Percentiles rank a stretch among this genome's conserved stretches.
Evolutionary conservation across 805 yeast species (phyloP).

Genomic region (Myxozyma lipomycoides): DNA sequence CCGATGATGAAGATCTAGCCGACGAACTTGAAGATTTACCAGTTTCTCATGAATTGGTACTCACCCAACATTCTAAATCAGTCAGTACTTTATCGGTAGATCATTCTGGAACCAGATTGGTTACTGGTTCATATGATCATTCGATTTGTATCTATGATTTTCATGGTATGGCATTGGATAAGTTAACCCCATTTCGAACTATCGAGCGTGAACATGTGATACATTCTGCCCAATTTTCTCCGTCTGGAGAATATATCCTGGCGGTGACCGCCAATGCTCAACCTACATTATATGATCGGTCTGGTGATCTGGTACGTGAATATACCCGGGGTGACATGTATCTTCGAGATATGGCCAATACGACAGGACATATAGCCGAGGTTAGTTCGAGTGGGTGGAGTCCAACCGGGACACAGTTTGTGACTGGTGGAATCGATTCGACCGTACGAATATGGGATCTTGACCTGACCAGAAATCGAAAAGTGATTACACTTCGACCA

Average conservation of each 20-base stretch:
- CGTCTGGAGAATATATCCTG: slow-evolving; percentile 29
- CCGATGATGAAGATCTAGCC: slow-evolving; percentile 30
- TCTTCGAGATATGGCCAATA: slow-evolving; percentile 37
- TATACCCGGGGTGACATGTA: slow-evolving; percentile 39
- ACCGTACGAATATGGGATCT: slow-evolving; percentile 41
- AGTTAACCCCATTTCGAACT: slow-evolving; percentile 29
- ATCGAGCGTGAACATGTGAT: slow-evolving; percentile 33
- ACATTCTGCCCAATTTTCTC: slow-evolving; percentile 27
- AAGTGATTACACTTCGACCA: slow-evolving; percentile 33
- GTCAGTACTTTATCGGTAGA: slow-evolving; percentile 31
- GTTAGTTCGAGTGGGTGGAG: slow-evolving; percentile 36
- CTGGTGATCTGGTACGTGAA: slow-evolving; percentile 32
- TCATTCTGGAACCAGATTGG: slow-evolving; percentile 33
- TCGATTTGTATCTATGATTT: slow-evolving; percentile 38
- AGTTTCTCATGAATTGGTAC: slow-evolving; percentile 36
- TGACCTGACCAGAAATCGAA: slow-evolving; percentile 29
- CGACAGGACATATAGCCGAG: slow-evolving; percentile 38
- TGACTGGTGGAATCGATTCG: slow-evolving; percentile 35
- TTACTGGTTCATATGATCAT: slow-evolving; percentile 34
- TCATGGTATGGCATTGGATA: slow-evolving; percentile 34
- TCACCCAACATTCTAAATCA: slow-evolving; percentile 29
- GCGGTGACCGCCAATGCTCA: slow-evolving; percentile 30
- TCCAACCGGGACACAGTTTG: slow-evolving; percentile 30
- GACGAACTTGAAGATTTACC: slow-evolving; percentile 39
- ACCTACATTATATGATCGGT: slow-evolving; percentile 32